Evolutionary conservation across 2,329 filamentous ascomycete species (phyloP).

Genomic region (Chaetomium strumarium): DNA sequence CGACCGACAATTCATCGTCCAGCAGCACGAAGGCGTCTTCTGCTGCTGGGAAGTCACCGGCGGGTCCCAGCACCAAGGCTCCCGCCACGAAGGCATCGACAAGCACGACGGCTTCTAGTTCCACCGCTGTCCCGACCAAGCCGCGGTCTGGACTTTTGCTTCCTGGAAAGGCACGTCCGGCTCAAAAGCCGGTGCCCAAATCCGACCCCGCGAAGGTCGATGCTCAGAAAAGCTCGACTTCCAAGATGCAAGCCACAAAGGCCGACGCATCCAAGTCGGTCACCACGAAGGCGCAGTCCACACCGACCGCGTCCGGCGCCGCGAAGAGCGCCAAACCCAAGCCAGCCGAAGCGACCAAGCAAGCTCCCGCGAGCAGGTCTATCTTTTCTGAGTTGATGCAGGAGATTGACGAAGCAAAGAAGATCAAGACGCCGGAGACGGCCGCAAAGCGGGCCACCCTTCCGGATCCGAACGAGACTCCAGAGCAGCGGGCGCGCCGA

Average conservation of each 20-base stretch:
- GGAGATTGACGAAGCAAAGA: constrained; percentile 46
- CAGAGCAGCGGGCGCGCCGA: constrained; percentile 61
- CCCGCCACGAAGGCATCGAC: constrained; percentile 18
- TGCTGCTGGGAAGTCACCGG: constrained; percentile 24
- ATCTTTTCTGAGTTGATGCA: constrained; percentile 51
- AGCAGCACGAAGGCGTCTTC: constrained; percentile 25
- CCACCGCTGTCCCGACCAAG: constrained; percentile 25
- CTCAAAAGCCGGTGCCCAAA: constrained; percentile 38
- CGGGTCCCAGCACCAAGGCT: constrained; percentile 3
- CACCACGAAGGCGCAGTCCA: constrained; percentile 20
- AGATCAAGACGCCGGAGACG: constrained; percentile 36
- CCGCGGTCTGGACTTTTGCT: constrained; percentile 31
- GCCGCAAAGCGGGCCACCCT: constrained; percentile 34
- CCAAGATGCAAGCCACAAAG: constrained; percentile 25
- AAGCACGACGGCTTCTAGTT: constrained; percentile 13
- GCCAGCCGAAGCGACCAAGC: constrained; percentile 27
- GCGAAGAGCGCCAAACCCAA: constrained; percentile 29
- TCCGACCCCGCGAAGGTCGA: constrained; percentile 25
- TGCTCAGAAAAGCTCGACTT: constrained; percentile 13
- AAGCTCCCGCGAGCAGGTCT: constrained; percentile 33
- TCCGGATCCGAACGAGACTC: constrained; percentile 56
- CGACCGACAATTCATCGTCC: constrained; percentile 18
- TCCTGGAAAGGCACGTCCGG: constrained; percentile 43
- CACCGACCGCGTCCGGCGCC: not conserved
- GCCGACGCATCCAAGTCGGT: constrained; percentile 26